Evolutionary conservation across 257 asterid species (phyloP).

Genomic region (Voacanga thouarsii): DNA sequence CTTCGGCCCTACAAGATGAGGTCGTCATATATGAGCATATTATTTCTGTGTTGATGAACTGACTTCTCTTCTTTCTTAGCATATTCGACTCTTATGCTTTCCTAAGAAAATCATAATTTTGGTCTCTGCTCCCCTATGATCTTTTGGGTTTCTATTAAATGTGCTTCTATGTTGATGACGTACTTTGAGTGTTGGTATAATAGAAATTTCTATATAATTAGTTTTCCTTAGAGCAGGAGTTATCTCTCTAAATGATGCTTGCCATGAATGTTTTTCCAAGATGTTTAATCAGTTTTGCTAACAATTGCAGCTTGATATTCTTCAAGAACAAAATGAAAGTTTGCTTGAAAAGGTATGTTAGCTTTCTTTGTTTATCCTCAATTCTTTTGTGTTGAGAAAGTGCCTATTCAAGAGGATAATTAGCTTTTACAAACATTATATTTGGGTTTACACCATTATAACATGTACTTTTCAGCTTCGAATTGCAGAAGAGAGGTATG

Average conservation of each 20-base stretch:
- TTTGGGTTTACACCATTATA: not conserved
- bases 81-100: not conserved
- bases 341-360: conserved; percentile 74
- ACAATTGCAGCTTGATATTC: conserved; percentile 87
- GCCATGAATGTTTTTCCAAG: not conserved
- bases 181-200: not conserved
- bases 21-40: conserved; percentile 27
- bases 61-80: not conserved
- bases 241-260: not conserved
- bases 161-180: not conserved
- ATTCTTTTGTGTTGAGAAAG: not conserved
- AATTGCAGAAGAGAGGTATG: conserved; percentile 75
- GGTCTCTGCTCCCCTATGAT: not conserved
- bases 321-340: conserved; percentile 94
- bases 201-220: not conserved
- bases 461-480: conserved; percentile 65
- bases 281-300: not conserved
- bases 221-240: not conserved
- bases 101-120: not conserved
- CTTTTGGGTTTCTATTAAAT: not conserved
- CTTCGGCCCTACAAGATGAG: conserved; percentile 97
- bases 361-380: conserved; percentile 13
- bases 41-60: conserved; percentile 1
- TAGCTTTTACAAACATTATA: conserved; percentile 21
- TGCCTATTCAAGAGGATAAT: conserved; percentile 3